These are phyloP conservation scores for Penicillium sumatraense DNA, from an alignment of 2,329 filamentous ascomycete genomes.

Conservation along the genomic window DNA sequence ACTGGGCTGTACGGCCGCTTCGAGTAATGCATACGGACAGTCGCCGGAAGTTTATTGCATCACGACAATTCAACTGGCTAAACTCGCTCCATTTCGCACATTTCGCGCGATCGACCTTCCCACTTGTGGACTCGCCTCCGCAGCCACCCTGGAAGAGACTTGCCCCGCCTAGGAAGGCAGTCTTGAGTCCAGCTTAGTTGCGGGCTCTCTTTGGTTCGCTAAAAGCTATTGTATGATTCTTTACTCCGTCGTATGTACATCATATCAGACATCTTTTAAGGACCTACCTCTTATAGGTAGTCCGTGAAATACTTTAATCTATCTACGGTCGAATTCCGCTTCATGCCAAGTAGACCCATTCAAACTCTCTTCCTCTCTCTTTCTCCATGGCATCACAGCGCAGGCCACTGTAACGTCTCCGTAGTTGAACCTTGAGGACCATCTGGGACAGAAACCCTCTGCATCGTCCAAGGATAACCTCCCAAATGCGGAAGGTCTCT, in stretches of 20 bases:
- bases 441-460: neutral
- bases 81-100: neutral
- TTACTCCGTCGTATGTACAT: neutral
- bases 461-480: neutral
- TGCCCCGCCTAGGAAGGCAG: slow-evolving; percentile 2
- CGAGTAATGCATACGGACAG: slow-evolving; percentile 4
- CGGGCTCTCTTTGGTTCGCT: neutral
- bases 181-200: neutral
- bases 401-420: neutral
- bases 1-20: neutral
- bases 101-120: neutral
- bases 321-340: neutral
- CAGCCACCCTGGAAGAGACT: neutral
- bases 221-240: neutral
- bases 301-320: neutral
- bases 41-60: neutral
- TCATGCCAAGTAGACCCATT: neutral
- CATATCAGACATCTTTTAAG: neutral
- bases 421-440: slow-evolving; percentile 1
- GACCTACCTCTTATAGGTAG: neutral
- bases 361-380: neutral
- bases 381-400: too few relatives aligned
- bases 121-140: slow-evolving; percentile 1
- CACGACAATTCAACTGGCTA: neutral
- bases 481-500: slow-evolving; percentile 1